phyloP scores from a whole-genome alignment of 2,329 filamentous ascomycete genomes.

The Stemphylium vesicarium region DNA sequence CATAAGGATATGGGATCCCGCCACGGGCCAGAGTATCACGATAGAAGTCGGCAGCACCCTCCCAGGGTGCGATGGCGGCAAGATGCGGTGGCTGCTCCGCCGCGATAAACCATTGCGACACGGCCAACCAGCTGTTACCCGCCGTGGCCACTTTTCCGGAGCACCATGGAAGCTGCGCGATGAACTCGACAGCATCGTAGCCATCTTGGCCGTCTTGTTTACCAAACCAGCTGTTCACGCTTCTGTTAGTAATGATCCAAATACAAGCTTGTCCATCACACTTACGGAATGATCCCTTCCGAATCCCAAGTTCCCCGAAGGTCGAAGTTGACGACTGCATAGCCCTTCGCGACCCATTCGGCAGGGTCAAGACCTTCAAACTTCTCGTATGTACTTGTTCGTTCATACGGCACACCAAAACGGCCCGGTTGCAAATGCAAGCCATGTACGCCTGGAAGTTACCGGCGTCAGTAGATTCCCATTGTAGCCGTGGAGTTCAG shows the following conservation, averaged over 20 bases:
- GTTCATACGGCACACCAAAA: too few species aligned
- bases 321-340: slow-evolving; percentile 41
- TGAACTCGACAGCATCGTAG: slow-evolving; percentile 10
- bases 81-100: slow-evolving; percentile 51
- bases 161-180: slow-evolving; percentile 53
- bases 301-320: slow-evolving; percentile 30
- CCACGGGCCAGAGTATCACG: neutral
- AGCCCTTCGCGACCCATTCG: slow-evolving; percentile 37
- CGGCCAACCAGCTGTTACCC: slow-evolving; percentile 54
- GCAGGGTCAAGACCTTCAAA: slow-evolving; percentile 52
- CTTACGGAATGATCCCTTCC: slow-evolving; percentile 30
- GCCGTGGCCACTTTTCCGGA: slow-evolving; percentile 46
- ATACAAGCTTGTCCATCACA: neutral
- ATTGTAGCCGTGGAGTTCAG: too few species aligned
- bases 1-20: neutral
- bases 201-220: slow-evolving; percentile 2
- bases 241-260: too few species aligned
- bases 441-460: too few species aligned
- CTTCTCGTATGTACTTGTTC: slow-evolving; percentile 34
- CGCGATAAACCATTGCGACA: slow-evolving; percentile 52
- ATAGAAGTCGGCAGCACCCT: slow-evolving; percentile 34
- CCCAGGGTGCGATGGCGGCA: slow-evolving; percentile 54
- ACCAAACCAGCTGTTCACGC: neutral
- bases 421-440: too few species aligned
- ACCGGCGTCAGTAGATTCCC: too few species aligned